These are phyloP conservation scores for Hypoxylon lenormandii DNA, from an alignment of 495 filamentous ascomycete species.

Conservation along the genomic window DNA sequence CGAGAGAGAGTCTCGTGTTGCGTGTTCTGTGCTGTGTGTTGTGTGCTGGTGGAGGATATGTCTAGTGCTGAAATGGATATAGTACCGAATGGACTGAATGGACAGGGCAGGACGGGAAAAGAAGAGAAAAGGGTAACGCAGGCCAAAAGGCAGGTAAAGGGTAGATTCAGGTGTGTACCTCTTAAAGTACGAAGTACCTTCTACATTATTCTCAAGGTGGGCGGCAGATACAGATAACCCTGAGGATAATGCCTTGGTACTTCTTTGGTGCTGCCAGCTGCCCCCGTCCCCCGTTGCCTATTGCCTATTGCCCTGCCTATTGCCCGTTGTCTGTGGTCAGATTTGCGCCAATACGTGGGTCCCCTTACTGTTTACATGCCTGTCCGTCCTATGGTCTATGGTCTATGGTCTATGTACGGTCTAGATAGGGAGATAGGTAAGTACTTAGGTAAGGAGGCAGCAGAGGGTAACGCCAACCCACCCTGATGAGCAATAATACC, in stretches of 20 bases:
- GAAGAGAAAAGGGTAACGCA: no score
- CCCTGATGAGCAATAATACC: conserved; percentile 7
- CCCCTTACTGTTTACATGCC: conserved; percentile 45
- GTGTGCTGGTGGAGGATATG: no score
- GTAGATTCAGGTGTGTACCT: no score
- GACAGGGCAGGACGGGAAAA: no score
- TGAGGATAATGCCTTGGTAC: neutral
- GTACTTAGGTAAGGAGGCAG: conserved; percentile 37
- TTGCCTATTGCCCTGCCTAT: no score
- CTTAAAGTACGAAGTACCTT: no score
- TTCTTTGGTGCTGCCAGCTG: no score
- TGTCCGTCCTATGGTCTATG: conserved; percentile 10
- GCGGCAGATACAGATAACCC: conserved; percentile 16
- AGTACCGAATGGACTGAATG: no score
- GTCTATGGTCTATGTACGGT: neutral
- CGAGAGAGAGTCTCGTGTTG: conserved; percentile 25
- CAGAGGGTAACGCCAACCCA: conserved; percentile 41
- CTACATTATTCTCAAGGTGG: conserved; percentile 1
- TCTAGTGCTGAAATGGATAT: no score
- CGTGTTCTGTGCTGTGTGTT: neutral
- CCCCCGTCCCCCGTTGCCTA: no score
- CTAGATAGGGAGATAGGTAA: conserved; percentile 24
- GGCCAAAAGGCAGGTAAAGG: neutral
- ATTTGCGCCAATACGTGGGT: conserved; percentile 45
- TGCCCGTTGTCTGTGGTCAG: conserved; percentile 15